Base-by-base conservation (phyloP, 495 filamentous ascomycete genomes). In the Niebla homalea region DNA sequence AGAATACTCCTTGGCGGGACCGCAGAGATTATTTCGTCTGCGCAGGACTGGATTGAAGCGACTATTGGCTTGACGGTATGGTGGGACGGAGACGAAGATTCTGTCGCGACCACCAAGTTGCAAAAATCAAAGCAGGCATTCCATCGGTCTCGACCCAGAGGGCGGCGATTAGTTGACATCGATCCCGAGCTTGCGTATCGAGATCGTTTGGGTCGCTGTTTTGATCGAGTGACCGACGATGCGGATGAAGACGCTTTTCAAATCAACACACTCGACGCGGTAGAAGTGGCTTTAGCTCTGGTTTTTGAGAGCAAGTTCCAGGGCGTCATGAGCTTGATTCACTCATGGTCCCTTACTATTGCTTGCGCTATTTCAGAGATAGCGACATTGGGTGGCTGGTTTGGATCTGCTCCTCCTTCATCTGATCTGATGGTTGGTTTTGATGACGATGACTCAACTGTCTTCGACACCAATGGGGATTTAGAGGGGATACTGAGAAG, bases 1-100 rank as follows among this genome's bases (percentile, higher is more conserved):
- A 79, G 78, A 15, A 78, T 88, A 35, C 64, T 92, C 7, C 75
- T 87, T 2, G 89, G 89, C 19, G 74, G 80, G 41, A 64, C 75
- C 11, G 67, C 73, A 10, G 79, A 85, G 12, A 85, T 94, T 53
- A 68, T 89, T 35, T 72, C 75, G 29, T 67, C 74, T 42, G 71
- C 87, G 10, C 74, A 84, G 56, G 87, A 92, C 62, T 96, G 88
- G 89, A 73, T 88, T 41, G 89, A 96, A 64, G 87, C 87, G 0
- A 82, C 83, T 2, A 64, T 93, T 43, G 82, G 79, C 4, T 64
- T 94, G 41, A 83, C 87, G 10, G 79, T 81, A 0, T 95, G 89
- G 89, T 93, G 88, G 87, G 80, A 88, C 62, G 85, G 89, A 35
- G 79, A 81, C 46, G 73, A 81, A 16, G 69, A 72, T 19, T 62